Percentiles rank a stretch among this genome's conserved stretches.
These are phyloP conservation scores for Elongisporangium undulatum DNA, from an alignment of 352 stramenopile genomes.

Conservation along the genomic window DNA sequence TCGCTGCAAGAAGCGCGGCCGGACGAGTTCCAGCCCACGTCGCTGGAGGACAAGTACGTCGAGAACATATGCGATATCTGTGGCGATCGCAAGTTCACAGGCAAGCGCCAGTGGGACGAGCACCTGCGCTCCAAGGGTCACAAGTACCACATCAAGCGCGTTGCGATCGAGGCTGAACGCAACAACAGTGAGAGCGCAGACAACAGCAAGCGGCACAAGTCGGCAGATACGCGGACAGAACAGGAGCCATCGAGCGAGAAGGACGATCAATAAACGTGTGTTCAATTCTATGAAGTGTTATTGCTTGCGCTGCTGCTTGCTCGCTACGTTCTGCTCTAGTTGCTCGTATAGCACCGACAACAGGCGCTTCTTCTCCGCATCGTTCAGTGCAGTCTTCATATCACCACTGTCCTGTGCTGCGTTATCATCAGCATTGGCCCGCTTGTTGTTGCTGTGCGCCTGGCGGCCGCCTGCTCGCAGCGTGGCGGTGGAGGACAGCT, in stretches of 20 bases:
- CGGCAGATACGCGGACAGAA: conserved; percentile 10
- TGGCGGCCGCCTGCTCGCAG: conserved; percentile 11
- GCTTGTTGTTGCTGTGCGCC: conserved; percentile 8
- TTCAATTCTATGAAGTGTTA: conserved; percentile 29
- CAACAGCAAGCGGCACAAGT: conserved; percentile 5
- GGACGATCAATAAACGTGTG: background rate
- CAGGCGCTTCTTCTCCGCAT: conserved; percentile 48
- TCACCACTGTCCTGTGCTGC: conserved; percentile 5
- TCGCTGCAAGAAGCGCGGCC: conserved; percentile 48
- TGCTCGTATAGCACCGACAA: conserved; percentile 51
- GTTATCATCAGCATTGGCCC: background rate
- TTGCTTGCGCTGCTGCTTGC: conserved; percentile 35
- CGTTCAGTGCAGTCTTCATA: conserved; percentile 25
- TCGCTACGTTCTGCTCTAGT: conserved; percentile 50
- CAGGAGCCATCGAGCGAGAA: conserved; percentile 5
- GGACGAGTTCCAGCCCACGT: conserved; percentile 27
- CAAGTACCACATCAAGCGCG: conserved; percentile 72
- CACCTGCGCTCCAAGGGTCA: conserved; percentile 81
- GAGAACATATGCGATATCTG: conserved; percentile 63
- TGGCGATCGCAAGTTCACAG: conserved; percentile 58
- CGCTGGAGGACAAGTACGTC: conserved; percentile 52
- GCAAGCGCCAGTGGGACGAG: conserved; percentile 60
- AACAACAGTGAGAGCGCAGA: conserved; percentile 36
- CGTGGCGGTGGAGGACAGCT: conserved; percentile 42
- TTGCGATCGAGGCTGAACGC: conserved; percentile 7